A percentile compares a stretch with the other conserved stretches of the same genome.
Conservation (phyloP, 768 basidiomycete genomes). For the Coprinopsis cinerea region DNA sequence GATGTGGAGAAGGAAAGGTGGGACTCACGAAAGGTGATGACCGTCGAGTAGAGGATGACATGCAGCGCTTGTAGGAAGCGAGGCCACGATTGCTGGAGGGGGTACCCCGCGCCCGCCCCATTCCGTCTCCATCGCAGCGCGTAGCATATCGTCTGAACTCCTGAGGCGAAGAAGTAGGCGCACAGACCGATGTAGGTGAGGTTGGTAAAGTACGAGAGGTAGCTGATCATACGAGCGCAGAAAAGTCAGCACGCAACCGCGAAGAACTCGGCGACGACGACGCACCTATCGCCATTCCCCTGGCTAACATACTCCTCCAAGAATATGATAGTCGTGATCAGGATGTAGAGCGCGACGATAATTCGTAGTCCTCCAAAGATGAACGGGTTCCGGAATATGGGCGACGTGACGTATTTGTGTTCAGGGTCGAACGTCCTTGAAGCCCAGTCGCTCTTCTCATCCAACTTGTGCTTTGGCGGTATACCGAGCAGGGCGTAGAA, state of each 20-base stretch:
- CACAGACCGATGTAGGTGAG: conserved; percentile 11
- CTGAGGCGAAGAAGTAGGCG: conserved; percentile 14
- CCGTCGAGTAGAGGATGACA: conserved; percentile 12
- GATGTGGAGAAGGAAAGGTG: background rate
- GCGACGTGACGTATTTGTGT: conserved; percentile 12
- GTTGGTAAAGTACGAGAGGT: conserved; percentile 14
- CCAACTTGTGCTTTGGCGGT: too few relatives aligned
- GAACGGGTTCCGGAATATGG: conserved; percentile 6
- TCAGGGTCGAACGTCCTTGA: conserved; percentile 9
- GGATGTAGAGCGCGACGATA: conserved; percentile 6
- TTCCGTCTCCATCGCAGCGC: background rate
- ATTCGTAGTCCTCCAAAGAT: conserved; percentile 9
- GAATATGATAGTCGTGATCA: conserved; percentile 6
- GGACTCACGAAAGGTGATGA: conserved; percentile 14
- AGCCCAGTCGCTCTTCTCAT: background rate
- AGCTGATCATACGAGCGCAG: conserved; percentile 1
- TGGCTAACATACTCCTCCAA: background rate
- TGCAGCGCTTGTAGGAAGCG: conserved; percentile 11
- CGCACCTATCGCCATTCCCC: conserved; percentile 9
- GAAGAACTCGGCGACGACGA: too few relatives aligned
- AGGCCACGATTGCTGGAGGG: conserved; percentile 14
- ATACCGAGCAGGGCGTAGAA: too few relatives aligned
- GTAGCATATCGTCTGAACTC: conserved; percentile 11
- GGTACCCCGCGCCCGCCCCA: conserved; percentile 5
- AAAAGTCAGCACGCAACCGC: background rate